These are phyloP conservation scores for Lachancea meyersii DNA, from an alignment of 805 yeast species.

Conservation along the genomic window DNA sequence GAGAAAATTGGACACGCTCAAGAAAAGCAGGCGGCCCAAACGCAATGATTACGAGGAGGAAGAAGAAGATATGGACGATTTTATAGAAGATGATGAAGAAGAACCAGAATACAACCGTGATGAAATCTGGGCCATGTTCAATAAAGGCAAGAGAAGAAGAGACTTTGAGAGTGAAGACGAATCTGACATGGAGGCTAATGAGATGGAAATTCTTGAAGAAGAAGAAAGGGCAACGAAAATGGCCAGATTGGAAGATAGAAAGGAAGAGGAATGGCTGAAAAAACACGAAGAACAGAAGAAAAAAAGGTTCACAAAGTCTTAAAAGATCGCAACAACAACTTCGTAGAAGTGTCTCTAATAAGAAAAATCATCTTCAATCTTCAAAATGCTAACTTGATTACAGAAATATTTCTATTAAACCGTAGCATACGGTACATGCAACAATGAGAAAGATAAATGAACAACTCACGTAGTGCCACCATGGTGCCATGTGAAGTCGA, in stretches of 20 bases:
- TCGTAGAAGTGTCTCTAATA: background rate
- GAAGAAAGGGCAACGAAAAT: constrained; percentile 61
- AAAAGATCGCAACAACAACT: background rate
- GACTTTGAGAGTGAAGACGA: constrained; percentile 44
- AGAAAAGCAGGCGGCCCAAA: constrained; percentile 17
- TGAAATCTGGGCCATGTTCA: constrained; percentile 86
- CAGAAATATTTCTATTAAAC: constrained; percentile 24
- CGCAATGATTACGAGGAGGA: constrained; percentile 40
- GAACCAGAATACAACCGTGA: constrained; percentile 61
- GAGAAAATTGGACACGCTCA: constrained; percentile 35
- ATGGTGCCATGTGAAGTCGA: constrained; percentile 27
- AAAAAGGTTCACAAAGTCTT: constrained; percentile 18
- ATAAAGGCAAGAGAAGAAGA: constrained; percentile 51
- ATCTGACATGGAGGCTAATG: constrained; percentile 90
- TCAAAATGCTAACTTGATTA: constrained; percentile 1
- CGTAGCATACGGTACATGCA: constrained; percentile 29
- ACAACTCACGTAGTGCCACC: constrained; percentile 30
- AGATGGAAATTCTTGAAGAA: constrained; percentile 79
- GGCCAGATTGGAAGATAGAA: constrained; percentile 71
- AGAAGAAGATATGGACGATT: constrained; percentile 47
- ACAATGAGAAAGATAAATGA: constrained; percentile 23
- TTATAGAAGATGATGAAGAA: constrained; percentile 45
- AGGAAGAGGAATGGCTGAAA: constrained; percentile 59
- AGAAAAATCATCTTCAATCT: too few relatives aligned
- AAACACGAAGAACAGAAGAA: constrained; percentile 42